Conservation (phyloP, 78 protist genomes). For the Dictyostelium brefeldianum region DNA sequence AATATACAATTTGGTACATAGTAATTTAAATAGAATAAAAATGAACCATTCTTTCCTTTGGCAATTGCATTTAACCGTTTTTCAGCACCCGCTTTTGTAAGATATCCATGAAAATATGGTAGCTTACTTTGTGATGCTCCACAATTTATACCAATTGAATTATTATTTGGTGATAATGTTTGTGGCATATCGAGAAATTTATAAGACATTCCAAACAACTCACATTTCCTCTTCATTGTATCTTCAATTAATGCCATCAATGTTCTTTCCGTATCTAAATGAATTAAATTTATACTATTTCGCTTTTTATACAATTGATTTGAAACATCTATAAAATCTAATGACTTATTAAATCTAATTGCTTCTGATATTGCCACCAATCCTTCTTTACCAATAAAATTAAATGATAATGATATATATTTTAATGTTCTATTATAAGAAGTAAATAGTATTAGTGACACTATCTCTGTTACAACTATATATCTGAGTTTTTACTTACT, state of each 20-base stretch:
- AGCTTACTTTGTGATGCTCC: not conserved
- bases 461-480: no score
- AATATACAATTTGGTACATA: constrained; percentile 75
- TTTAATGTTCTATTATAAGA: constrained; percentile 55
- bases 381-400: constrained; percentile 76
- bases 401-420: constrained; percentile 66
- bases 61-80: constrained; percentile 35
- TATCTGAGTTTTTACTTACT: constrained; percentile 38
- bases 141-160: not conserved
- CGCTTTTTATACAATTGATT: constrained; percentile 65
- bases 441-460: not conserved
- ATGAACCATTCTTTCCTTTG: not conserved
- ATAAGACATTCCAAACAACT: constrained; percentile 58
- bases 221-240: constrained; percentile 67
- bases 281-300: constrained; percentile 33
- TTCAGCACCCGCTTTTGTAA: constrained; percentile 46
- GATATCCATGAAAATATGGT: constrained; percentile 67
- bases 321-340: constrained; percentile 73
- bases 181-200: constrained; percentile 11
- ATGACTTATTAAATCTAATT: constrained; percentile 36
- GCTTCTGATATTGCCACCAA: constrained; percentile 64
- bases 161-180: not conserved
- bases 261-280: constrained; percentile 61
- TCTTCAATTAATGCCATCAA: constrained; percentile 60
- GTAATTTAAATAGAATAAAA: constrained; percentile 56